Conservation (phyloP, 192 early-diverging fungal genomes). For the Haplosporangium gracile region DNA sequence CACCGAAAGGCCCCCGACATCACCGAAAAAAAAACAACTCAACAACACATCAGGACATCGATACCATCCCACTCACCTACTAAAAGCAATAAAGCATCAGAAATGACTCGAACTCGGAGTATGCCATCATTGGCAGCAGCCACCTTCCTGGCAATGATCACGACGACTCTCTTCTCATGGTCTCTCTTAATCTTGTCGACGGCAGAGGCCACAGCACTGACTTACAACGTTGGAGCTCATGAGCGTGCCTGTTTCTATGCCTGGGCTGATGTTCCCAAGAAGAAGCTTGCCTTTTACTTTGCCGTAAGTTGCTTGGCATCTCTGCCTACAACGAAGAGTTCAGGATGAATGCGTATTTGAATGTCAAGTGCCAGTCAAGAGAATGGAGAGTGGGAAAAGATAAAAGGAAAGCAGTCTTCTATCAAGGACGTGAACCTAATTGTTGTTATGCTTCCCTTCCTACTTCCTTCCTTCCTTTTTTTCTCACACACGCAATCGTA, state of each 20-base stretch:
- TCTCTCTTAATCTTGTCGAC: background rate
- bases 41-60: background rate
- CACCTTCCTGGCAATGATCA: background rate
- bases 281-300: constrained; percentile 98
- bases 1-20: background rate
- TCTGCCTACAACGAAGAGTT: background rate
- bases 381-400: background rate
- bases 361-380: background rate
- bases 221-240: constrained; percentile 88
- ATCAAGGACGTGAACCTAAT: background rate
- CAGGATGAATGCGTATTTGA: background rate
- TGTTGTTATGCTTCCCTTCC: background rate
- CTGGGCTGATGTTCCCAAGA: constrained; percentile 78
- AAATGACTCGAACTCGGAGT: background rate
- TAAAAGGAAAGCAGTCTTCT: background rate
- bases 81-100: background rate
- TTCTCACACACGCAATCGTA: no score
- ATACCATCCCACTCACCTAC: background rate
- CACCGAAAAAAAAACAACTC: no score
- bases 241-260: constrained; percentile 95
- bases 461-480: background rate
- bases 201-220: constrained; percentile 70
- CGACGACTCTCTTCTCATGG: background rate
- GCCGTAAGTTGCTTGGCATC: constrained; percentile 73
- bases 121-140: background rate